Evolutionary conservation across 441 rosid species (phyloP).

Genomic region (Arabidopsis hybrid): DNA sequence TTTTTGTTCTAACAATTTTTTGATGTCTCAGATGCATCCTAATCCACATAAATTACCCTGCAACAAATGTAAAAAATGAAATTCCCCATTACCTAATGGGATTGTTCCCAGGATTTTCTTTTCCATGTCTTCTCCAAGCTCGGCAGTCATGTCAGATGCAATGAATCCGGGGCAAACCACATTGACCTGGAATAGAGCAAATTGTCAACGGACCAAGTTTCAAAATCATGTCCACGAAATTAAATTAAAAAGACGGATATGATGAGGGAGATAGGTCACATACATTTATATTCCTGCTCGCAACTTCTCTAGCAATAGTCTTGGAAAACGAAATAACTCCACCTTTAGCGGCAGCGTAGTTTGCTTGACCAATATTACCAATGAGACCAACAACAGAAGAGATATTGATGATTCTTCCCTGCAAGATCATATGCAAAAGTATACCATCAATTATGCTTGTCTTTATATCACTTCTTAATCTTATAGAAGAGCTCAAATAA

Average conservation of each 20-base stretch:
- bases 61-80: constrained; percentile 7
- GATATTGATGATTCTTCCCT: constrained; percentile 89
- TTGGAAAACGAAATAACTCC: constrained; percentile 95
- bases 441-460: constrained; percentile 5
- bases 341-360: constrained; percentile 94
- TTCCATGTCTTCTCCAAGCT: constrained; percentile 85
- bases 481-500: constrained; percentile 11
- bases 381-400: constrained; percentile 91
- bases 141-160: constrained; percentile 95
- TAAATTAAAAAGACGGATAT: not conserved
- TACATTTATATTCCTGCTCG: constrained; percentile 86
- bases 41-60: not conserved
- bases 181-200: constrained; percentile 62
- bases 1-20: not conserved
- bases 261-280: constrained; percentile 35
- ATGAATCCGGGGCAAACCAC: constrained; percentile 95
- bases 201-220: not conserved
- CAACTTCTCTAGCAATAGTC: constrained; percentile 80
- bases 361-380: constrained; percentile 93
- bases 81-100: constrained; percentile 70
- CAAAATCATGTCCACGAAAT: not conserved
- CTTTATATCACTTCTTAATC: constrained; percentile 8
- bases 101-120: constrained; percentile 83
- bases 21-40: constrained; percentile 6
- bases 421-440: not conserved